phyloP scores from a whole-genome alignment of 352 stramenopile species.

The Globisporangium radiosum region DNA sequence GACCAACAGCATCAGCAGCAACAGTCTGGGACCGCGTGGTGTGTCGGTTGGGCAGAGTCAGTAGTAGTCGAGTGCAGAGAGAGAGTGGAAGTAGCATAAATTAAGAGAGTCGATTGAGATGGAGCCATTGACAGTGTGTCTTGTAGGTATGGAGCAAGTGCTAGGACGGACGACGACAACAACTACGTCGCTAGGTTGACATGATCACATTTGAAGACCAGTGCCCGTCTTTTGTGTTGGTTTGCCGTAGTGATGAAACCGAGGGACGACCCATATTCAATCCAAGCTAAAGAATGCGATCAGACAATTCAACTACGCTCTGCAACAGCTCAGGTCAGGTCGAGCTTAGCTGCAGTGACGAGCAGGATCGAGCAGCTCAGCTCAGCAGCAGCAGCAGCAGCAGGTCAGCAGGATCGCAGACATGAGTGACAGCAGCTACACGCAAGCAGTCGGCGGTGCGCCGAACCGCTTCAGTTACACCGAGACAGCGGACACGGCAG shows the following conservation, averaged over 20 bases:
- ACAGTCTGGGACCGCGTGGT: conserved; percentile 1
- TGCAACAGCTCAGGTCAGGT: no score
- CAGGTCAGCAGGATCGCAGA: background rate
- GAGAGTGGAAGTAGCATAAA: conserved; percentile 16
- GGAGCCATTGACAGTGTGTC: no score
- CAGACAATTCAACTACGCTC: background rate
- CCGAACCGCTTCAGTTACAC: conserved; percentile 5
- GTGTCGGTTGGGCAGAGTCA: background rate
- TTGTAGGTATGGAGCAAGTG: background rate
- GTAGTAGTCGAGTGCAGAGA: background rate
- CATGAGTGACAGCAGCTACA: conserved; percentile 3
- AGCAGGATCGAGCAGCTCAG: background rate
- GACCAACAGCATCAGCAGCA: background rate
- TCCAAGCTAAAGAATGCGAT: background rate
- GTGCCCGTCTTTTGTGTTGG: background rate
- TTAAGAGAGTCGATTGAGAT: conserved; percentile 4
- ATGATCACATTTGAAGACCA: background rate
- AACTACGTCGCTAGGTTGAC: background rate
- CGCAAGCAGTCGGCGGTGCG: conserved; percentile 1
- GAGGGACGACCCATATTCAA: no score
- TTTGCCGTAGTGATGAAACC: background rate
- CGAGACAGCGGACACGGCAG: background rate
- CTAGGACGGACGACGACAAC: background rate
- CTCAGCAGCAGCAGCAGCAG: background rate
- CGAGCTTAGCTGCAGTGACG: no score